Conservation (phyloP, 805 yeast species). For the Yamadazyma philogaea region DNA sequence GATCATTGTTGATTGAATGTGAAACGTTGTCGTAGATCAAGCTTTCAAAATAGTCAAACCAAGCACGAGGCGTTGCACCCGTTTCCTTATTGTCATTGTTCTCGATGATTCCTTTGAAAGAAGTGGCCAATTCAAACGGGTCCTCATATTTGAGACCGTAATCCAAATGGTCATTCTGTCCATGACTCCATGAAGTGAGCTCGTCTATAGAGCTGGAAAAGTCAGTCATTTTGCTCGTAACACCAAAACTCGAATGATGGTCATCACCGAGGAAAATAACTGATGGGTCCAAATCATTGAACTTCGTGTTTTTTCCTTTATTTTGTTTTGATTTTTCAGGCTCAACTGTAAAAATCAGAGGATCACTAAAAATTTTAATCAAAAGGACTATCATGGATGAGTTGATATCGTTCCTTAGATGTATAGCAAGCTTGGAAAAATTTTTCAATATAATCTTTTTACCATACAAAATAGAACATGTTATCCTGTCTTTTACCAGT, state of each 20-base stretch:
- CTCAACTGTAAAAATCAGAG: conserved; percentile 28
- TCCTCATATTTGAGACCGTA: conserved; percentile 14
- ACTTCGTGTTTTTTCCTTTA: conserved; percentile 21
- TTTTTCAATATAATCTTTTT: conserved; percentile 38
- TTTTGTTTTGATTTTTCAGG: conserved; percentile 16
- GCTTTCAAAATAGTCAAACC: conserved; percentile 34
- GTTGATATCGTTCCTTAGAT: conserved; percentile 37
- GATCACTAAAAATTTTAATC: conserved; percentile 35
- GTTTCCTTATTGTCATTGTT: conserved; percentile 19
- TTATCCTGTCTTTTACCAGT: conserved; percentile 23
- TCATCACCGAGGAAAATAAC: conserved; percentile 43
- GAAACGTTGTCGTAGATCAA: conserved; percentile 20
- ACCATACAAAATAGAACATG: conserved; percentile 33
- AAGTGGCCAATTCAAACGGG: conserved; percentile 12
- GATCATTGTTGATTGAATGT: conserved; percentile 34
- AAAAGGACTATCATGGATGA: conserved; percentile 41
- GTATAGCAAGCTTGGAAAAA: conserved; percentile 29
- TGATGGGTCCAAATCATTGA: conserved; percentile 24
- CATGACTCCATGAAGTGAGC: conserved; percentile 1
- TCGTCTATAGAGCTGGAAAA: conserved; percentile 26
- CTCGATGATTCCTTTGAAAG: conserved; percentile 8
- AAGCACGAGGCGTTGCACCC: conserved; percentile 13
- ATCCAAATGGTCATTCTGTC: not conserved
- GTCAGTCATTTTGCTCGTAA: conserved; percentile 46
- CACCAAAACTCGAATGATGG: conserved; percentile 49